phyloP scores from a whole-genome alignment of 2,329 filamentous ascomycete genomes.

The Cercospora nicotianae region DNA sequence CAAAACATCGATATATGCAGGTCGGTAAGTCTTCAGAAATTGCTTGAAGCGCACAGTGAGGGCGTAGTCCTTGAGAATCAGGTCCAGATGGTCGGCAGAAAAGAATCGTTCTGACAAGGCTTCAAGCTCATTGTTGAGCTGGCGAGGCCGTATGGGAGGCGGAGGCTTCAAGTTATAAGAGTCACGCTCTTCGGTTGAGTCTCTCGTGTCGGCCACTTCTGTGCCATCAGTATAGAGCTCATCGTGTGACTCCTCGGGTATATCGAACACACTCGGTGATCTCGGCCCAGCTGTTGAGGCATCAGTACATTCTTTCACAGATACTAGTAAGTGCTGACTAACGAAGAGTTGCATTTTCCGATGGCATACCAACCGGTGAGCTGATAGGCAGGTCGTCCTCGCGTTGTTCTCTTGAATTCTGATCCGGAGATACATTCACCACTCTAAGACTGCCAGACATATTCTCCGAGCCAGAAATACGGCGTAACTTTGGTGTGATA shows the following conservation, averaged over 20 bases:
- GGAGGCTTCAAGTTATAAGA: constrained; percentile 46
- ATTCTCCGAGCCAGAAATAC: constrained; percentile 16
- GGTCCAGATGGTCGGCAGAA: constrained; percentile 45
- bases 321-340: not conserved
- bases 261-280: constrained; percentile 34
- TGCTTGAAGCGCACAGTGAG: constrained; percentile 40
- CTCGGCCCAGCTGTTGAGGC: constrained; percentile 24
- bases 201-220: constrained; percentile 5
- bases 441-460: constrained; percentile 22
- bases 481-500: constrained; percentile 9
- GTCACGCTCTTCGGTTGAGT: constrained; percentile 28
- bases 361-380: not conserved
- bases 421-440: constrained; percentile 19
- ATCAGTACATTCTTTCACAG: constrained; percentile 13
- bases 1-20: constrained; percentile 39
- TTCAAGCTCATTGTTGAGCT: constrained; percentile 37
- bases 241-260: constrained; percentile 21
- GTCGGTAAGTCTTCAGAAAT: constrained; percentile 45
- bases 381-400: not conserved
- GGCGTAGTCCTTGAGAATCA: constrained; percentile 43
- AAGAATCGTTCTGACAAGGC: constrained; percentile 43
- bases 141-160: constrained; percentile 34
- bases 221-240: constrained; percentile 32
- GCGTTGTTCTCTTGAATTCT: constrained; percentile 1
- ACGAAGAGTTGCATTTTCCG: constrained; percentile 3